Evolutionary conservation across 1,139 yeast genomes (phyloP), one percentile per base, ranked within the genome.

Genomic region (Groenewaldozyma auringiensis): DNA sequence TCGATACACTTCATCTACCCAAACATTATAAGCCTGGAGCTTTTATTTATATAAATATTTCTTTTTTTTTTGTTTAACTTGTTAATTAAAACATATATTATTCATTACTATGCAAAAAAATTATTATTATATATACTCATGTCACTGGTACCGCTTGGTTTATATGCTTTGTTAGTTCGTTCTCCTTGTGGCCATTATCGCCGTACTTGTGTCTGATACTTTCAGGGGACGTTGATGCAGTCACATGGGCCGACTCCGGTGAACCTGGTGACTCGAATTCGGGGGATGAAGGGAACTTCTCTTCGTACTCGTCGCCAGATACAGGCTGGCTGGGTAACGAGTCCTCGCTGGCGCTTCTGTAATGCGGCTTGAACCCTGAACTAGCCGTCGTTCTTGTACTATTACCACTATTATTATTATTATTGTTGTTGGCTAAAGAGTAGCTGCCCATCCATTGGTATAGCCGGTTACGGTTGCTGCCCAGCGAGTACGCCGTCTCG

Each of bases 401-500:
- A n/a, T n/a, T n/a, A n/a, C n/a, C n/a, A n/a, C n/a, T n/a, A n/a
- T n/a, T n/a, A n/a, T n/a, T n/a, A 8, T 18, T 21, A 27, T 13
- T 32, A 14, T 8, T 3, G n/a, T 33, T 22, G 14, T 11, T 17
- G 9, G 36, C n/a, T 4, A 29, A 11, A n/a, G 42, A 39, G 4
- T 21, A 27, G 25, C 25, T 36, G 6, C 32, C 41, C 37, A 40
- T 32, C 22, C 43, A 18, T 17, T 20, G 16, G 22, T 18, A 40
- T 22, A 40, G 18, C 13, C 37, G 22, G 29, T 34, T 32, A 4
- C 35, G 25, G 31, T 32, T 35, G 14, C 38, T 35, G 4, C 38
- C 38, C 25, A 35, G 16, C 6, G 38, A 35, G 14, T 35, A 35
- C 11, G n/a, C 20, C 25, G 38, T 34, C 16, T 54, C 57, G 35